Base-by-base conservation (phyloP, 805 yeast species). In the Metschnikowia continentalis region DNA sequence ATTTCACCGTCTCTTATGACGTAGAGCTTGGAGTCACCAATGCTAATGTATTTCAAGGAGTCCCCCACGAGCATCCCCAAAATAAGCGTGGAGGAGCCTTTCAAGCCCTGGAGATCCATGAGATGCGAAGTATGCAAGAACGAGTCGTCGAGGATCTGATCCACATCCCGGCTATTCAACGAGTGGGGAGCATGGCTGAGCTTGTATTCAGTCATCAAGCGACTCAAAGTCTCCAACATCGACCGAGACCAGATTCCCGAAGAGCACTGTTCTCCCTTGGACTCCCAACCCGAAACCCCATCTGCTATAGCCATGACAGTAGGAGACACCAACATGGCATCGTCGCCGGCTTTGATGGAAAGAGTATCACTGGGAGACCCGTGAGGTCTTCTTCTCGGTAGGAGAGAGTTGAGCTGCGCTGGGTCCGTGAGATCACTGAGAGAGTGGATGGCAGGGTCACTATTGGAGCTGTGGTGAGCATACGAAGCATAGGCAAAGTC, bases 271-370 rank as follows among this genome's bases (percentile, higher is more conserved):
- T 51, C 57, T 2, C 65, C 68, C 37, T 67, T 70, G 17, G 74
- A 70, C 57, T 75, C 79, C 83, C 83, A 79, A 1, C 82, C 81
- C 19, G 80, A 75, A 6, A 79, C 81, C 1, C 84, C 84, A 58
- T 79, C 84, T 3, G 84, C 83, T 3, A 79, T 72, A 2, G 80
- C 83, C 48, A 79, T 58, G 40, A 79, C 71, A 4, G 79, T 71
- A 0, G 82, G 81, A 3, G 80, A 75, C 1, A 78, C 76, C 39
- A 79, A 64, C 81, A 79, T 77, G 7, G 84, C 82, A 58, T 79
- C 84, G 54, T 79, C 84, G 1, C 84, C 83, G 20, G 78, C 79
- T 54, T 76, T 75, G 42, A 79, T 71, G 6, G 80, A 74, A 3
- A 79, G 61, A 0, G 84, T 79, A 55, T 79, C 83, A 13, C 68